phyloP scores from a whole-genome alignment of 2,329 filamentous ascomycete species.

The Fusarium tanahbumbuense region DNA sequence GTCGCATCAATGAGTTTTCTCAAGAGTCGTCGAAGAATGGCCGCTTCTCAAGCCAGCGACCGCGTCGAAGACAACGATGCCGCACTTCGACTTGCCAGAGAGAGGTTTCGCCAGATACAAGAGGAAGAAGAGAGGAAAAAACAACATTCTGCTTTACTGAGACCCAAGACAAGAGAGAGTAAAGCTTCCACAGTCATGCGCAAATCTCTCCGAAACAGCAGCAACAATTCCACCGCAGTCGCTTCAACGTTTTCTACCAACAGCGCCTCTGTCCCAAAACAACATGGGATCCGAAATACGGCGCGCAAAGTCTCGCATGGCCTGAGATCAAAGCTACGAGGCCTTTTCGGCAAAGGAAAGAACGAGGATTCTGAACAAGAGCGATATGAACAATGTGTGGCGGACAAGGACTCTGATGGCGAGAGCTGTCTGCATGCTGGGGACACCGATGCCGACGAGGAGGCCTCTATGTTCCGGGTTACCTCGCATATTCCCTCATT shows the following conservation, averaged over 20 bases:
- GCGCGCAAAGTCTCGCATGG: conserved; percentile 72
- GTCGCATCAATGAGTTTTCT: conserved; percentile 69
- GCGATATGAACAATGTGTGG: conserved; percentile 4
- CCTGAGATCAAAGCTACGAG: conserved; percentile 70
- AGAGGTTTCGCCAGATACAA: conserved; percentile 52
- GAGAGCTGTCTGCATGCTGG: conserved; percentile 51
- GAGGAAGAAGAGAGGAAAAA: conserved; percentile 52
- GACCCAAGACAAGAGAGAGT: conserved; percentile 51
- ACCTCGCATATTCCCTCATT: conserved; percentile 63
- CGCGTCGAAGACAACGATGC: conserved; percentile 47
- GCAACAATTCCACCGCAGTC: conserved; percentile 53
- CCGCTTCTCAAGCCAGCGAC: conserved; percentile 30
- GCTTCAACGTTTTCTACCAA: conserved; percentile 48
- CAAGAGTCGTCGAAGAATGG: conserved; percentile 47
- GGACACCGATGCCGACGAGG: conserved; percentile 52
- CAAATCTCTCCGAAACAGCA: conserved; percentile 63
- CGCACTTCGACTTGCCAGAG: conserved; percentile 52
- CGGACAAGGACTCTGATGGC: conserved; percentile 41
- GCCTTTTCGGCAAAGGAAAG: conserved; percentile 49
- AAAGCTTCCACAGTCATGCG: conserved; percentile 55
- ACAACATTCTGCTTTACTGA: conserved; percentile 60
- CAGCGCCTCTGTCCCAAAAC: conserved; percentile 42
- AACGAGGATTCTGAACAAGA: conserved; percentile 24
- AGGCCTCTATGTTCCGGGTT: conserved; percentile 61
- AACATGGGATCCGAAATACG: conserved; percentile 58